These are phyloP conservation scores for Dothistroma pini DNA, from an alignment of 2,329 filamentous ascomycete genomes.

Conservation along the genomic window DNA sequence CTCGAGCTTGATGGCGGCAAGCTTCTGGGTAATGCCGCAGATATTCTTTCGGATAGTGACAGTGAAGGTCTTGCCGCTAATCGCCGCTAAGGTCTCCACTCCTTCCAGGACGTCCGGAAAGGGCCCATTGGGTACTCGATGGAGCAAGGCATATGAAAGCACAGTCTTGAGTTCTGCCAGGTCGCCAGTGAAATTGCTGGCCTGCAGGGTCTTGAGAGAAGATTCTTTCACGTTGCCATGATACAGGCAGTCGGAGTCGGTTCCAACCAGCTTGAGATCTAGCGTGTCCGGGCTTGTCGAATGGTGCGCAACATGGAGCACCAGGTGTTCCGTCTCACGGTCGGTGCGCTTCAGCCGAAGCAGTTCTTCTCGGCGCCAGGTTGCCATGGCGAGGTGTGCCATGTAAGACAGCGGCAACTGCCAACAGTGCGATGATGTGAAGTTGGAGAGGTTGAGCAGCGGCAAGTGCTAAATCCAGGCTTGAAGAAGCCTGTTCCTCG, in stretches of 20 bases:
- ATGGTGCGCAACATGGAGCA: slow-evolving; percentile 57
- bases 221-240: slow-evolving; percentile 58
- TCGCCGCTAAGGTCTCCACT: slow-evolving; percentile 57
- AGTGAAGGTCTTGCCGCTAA: slow-evolving; percentile 52
- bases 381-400: slow-evolving; percentile 9
- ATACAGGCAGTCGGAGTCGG: slow-evolving; percentile 63
- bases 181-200: slow-evolving; percentile 53
- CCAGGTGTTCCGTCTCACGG: slow-evolving; percentile 42
- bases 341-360: slow-evolving; percentile 57
- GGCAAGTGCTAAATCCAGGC: not conserved
- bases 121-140: slow-evolving; percentile 38
- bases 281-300: slow-evolving; percentile 47
- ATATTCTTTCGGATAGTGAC: slow-evolving; percentile 64
- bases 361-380: slow-evolving; percentile 36
- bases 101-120: slow-evolving; percentile 48
- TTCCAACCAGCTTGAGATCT: slow-evolving; percentile 65
- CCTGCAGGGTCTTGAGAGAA: slow-evolving; percentile 51
- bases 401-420: not conserved
- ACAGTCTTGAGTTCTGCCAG: slow-evolving; percentile 65
- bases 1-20: slow-evolving; percentile 61
- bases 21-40: slow-evolving; percentile 66
- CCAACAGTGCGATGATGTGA: not conserved
- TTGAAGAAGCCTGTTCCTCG: not conserved
- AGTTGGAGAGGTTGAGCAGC: not conserved
- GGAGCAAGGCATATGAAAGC: slow-evolving; percentile 55